phyloP scores from a whole-genome alignment of 164 flowering plant species.

The Euptelea pleiosperma region DNA sequence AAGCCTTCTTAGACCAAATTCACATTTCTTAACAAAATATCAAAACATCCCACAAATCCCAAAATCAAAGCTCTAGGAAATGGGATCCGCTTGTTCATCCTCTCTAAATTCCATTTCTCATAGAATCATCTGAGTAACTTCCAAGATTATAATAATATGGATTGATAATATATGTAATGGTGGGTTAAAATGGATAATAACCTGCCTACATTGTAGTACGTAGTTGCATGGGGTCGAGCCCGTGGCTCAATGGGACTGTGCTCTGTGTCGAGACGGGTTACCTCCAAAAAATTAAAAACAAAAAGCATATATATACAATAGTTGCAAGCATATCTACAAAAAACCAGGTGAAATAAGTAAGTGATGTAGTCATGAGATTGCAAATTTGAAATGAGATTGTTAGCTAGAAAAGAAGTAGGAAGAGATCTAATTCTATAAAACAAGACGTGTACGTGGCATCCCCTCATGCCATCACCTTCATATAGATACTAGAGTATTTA shows the following conservation, averaged over 20 bases:
- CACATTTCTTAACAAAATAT: neutral
- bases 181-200: slow-evolving; percentile 20
- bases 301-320: slow-evolving; percentile 17
- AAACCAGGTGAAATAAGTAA: slow-evolving; percentile 14
- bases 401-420: slow-evolving; percentile 32
- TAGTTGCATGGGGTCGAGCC: slow-evolving; percentile 14
- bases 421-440: slow-evolving; percentile 28
- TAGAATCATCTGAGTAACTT: slow-evolving; percentile 1
- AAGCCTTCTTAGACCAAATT: neutral
- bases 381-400: slow-evolving; percentile 17
- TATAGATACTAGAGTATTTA: slow-evolving; percentile 38
- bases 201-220: slow-evolving; percentile 31
- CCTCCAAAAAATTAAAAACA: neutral
- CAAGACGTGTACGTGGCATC: slow-evolving; percentile 11
- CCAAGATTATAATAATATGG: no score
- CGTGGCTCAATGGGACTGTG: slow-evolving; percentile 52
- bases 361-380: slow-evolving; percentile 24
- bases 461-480: slow-evolving; percentile 17
- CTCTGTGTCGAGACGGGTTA: slow-evolving; percentile 27
- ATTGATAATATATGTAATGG: no score
- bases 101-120: slow-evolving; percentile 18
- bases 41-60: slow-evolving; percentile 8
- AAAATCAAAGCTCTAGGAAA: slow-evolving; percentile 12
- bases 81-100: slow-evolving; percentile 21
- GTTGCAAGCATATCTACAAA: slow-evolving; percentile 26